Conservation (phyloP, 1,284 basidiomycete species). For the Ceratobasidium papillatum region DNA sequence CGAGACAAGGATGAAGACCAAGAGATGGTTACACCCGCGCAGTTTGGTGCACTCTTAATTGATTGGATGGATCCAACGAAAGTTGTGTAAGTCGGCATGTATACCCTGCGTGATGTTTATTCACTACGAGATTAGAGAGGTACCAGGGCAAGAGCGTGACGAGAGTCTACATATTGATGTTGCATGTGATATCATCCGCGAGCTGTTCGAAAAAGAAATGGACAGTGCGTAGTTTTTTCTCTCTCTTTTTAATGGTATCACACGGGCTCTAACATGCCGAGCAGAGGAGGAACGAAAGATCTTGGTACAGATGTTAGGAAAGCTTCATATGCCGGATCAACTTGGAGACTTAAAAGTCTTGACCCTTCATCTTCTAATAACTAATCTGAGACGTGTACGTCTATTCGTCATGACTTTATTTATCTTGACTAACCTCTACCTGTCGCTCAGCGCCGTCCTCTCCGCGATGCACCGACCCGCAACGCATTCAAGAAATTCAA, state of each 20-base stretch:
- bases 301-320: constrained; percentile 79
- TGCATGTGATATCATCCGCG: constrained; percentile 76
- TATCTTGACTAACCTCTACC: constrained; percentile 6
- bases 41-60: constrained; percentile 84
- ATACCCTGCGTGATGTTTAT: background rate
- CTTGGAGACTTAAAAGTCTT: constrained; percentile 69
- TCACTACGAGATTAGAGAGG: constrained; percentile 48
- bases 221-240: constrained; percentile 54
- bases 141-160: constrained; percentile 57
- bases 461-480: constrained; percentile 72
- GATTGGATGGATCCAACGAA: constrained; percentile 96
- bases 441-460: constrained; percentile 68
- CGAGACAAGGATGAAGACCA: constrained; percentile 79
- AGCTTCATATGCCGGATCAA: constrained; percentile 77
- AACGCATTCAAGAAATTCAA: constrained; percentile 79
- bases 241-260: background rate
- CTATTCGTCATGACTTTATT: constrained; percentile 10
- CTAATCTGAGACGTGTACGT: constrained; percentile 68
- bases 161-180: constrained; percentile 78
- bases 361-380: constrained; percentile 68
- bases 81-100: constrained; percentile 65
- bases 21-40: constrained; percentile 80
- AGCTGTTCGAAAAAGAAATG: constrained; percentile 61
- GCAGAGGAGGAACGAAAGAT: constrained; percentile 83
- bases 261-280: background rate